Base-by-base conservation (phyloP, 805 yeast genomes). In the Tetrapisispora iriomotensis region DNA sequence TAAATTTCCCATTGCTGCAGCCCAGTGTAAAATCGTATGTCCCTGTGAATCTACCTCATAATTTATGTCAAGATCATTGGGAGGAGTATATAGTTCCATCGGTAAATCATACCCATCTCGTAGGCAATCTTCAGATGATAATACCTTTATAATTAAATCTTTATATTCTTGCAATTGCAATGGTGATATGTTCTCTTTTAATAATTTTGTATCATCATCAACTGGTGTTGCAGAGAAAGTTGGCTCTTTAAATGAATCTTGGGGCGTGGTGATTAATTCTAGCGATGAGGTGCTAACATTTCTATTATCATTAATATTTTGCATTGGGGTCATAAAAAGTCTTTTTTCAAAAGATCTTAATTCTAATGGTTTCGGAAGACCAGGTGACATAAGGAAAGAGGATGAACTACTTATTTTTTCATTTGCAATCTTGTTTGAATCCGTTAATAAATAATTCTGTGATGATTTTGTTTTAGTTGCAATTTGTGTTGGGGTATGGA, bases 21-120 rank as follows among this genome's bases (percentile, higher is more conserved):
- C 92, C 94, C 94, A 83, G 56, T 83, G 94, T 37, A 83, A 65
- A 1, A 87, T 74, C 0, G 88, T 78, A 52, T 83, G 86, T 0
- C 90, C 90, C 47, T 83, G 92, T 42, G 75, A 77, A 51, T 83
- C 94, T 14, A 83, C 75, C 2, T 79, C 68, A 42, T 72, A 79
- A 53, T 80, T 75, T 37, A 81, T 72, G 48, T 77, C 72, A 41
- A 80, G 75, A 49, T 75, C 74, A 27, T 65, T 61, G 1, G 90
- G 88, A 4, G 83, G 82, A 37, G 66, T 62, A 23, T 67, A 56
- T 22, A 78, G 53, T 38, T 72, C 64, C 46, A 47, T 50, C 28
- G 55, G 50, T 29, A 66, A 60, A 5, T 42, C 25, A 23, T 36
- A 36, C 9, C 58, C 54, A 24, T 51, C 51, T 13, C 54, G 55